Evolutionary conservation across 169 alveolate species (phyloP).

Genomic region (Eimeria tenella): DNA sequence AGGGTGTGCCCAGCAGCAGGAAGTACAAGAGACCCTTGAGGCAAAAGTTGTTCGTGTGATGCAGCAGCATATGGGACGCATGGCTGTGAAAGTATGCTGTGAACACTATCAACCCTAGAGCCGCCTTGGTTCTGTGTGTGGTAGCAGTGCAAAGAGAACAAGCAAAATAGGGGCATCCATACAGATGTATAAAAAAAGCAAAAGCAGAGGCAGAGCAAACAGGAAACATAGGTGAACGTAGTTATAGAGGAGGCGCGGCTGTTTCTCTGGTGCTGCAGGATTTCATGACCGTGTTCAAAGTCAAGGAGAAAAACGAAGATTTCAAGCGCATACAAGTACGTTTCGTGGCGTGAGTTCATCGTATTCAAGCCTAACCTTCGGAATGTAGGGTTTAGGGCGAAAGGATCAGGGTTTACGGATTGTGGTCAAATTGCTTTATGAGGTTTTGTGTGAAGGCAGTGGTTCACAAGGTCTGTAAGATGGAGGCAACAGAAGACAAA

Average conservation of each 20-base stretch:
- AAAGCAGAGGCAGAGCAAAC: background rate
- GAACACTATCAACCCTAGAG: background rate
- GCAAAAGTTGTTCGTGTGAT: conserved; percentile 73
- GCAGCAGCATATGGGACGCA: conserved; percentile 82
- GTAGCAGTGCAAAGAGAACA: background rate
- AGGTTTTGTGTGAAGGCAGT: conserved; percentile 39
- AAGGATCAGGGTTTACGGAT: conserved; percentile 16
- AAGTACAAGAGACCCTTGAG: conserved; percentile 54
- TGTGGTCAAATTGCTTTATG: background rate
- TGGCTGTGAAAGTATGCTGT: conserved; percentile 74
- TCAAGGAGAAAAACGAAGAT: conserved; percentile 72
- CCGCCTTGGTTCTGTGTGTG: background rate
- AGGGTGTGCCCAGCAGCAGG: conserved; percentile 42
- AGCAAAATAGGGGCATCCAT: background rate
- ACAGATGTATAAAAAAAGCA: background rate
- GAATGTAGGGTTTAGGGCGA: background rate
- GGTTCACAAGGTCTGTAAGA: conserved; percentile 71
- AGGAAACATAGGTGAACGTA: background rate
- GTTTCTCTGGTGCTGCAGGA: conserved; percentile 47
- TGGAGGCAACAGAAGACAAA: conserved; percentile 77
- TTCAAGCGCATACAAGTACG: conserved; percentile 70
- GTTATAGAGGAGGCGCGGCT: background rate
- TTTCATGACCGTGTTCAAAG: conserved; percentile 77
- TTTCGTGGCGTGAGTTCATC: background rate
- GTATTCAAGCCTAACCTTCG: background rate